Conservation (phyloP, 2,329 filamentous ascomycete genomes). For the Aspergillus sp. region DNA sequence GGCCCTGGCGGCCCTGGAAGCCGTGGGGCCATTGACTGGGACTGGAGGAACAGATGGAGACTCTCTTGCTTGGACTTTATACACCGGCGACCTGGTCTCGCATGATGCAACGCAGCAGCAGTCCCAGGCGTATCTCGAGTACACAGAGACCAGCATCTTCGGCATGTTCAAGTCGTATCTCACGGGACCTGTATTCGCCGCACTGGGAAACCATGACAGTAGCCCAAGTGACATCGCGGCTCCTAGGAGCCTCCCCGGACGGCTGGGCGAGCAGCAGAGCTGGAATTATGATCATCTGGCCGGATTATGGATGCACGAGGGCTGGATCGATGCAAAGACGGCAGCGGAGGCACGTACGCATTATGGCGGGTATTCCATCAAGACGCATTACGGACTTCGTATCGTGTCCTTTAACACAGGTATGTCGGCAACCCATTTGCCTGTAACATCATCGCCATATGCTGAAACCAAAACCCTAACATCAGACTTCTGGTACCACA, state of each 20-base stretch:
- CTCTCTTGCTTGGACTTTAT: constrained; percentile 47
- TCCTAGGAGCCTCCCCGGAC: constrained; percentile 46
- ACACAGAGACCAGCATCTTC: constrained; percentile 47
- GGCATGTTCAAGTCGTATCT: constrained; percentile 50
- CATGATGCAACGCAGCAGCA: constrained; percentile 47
- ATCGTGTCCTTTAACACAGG: constrained; percentile 49
- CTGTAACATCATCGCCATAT: too few species aligned
- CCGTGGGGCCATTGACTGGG: constrained; percentile 49
- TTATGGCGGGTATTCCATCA: constrained; percentile 50
- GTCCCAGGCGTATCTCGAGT: constrained; percentile 46
- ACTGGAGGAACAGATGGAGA: constrained; percentile 37
- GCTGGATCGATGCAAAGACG: constrained; percentile 43
- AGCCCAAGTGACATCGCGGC: constrained; percentile 47
- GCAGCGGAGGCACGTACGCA: constrained; percentile 44
- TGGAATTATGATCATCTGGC: constrained; percentile 53
- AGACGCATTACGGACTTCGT: constrained; percentile 45
- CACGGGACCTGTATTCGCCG: constrained; percentile 48
- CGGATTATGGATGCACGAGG: constrained; percentile 48
- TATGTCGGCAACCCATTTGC: constrained; percentile 1
- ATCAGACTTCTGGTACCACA: constrained; percentile 21
- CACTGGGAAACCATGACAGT: constrained; percentile 51
- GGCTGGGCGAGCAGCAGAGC: constrained; percentile 47
- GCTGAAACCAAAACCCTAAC: too few species aligned
- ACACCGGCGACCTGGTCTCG: constrained; percentile 50
- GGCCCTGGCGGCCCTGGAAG: constrained; percentile 48